Evolutionary conservation across 179 eudicot species (phyloP), one percentile per base, ranked within the genome.

Genomic region (Drosera spatulata): DNA sequence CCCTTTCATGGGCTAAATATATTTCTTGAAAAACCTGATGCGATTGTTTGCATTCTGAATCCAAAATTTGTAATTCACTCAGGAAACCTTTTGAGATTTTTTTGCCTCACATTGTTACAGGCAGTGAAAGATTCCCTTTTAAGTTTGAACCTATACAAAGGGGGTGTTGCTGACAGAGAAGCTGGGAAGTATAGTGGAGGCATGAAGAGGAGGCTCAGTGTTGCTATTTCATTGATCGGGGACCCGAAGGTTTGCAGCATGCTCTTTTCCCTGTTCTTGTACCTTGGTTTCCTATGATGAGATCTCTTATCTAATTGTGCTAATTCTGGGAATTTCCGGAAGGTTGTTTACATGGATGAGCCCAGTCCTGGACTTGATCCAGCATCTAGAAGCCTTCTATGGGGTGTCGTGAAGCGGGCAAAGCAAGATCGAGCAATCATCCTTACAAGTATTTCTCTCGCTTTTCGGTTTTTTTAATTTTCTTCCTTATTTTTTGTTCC

Each of bases 331-430:
- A 39, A 54, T 33, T 59, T 53, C 40, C 7, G 33, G 9, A 61
- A 91, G 98, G 96, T 83, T 72, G 98, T 91, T 61, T 91, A 91
- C 60, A 88, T 88, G 98, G 98, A 91, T 71, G 98, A 91, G 71
- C 98, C 98, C 9, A 88, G 98, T 68, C 88, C 98, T 58, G 98
- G 98, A 46, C 69, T 91, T 60, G 98, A 91, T 69, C 98, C 98
- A 60, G 98, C 98, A 75, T 91, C 96, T 62, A 79, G 98, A 75
- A 91, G 84, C 54, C 79, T 68, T 66, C 80, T 91, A 42, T 91
- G 98, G 98, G 88, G 78, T 65, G 95, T 88, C 14, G 95, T 91
- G 69, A 88, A 77, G 75, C 86, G 61, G 43, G 98, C 98, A 39
- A 91, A 88, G 71, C 84, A 71, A 74, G 74, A 81, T 56, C 72